Base-by-base conservation (phyloP, 2,329 filamentous ascomycete genomes). In the Sporothrix curviconia region DNA sequence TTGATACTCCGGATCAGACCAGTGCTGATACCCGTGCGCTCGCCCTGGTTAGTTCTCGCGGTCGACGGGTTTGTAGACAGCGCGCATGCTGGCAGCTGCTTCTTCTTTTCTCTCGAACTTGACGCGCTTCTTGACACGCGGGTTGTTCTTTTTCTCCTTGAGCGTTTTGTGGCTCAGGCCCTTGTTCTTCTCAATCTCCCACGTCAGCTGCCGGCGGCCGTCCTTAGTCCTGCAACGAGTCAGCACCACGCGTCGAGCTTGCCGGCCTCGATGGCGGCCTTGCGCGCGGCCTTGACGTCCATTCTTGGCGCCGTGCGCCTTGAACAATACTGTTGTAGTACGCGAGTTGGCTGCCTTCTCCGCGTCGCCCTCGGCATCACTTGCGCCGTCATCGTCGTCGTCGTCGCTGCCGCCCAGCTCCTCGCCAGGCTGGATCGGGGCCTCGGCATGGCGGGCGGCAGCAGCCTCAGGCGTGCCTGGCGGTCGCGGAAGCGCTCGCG, bases 101-200 rank as follows among this genome's bases (percentile, higher is more conserved):
- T 97, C 82, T 92, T 88, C 81, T 95, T 96, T 72, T 91, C n/a
- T 87, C 69, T 95, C 91, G 71, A 84, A 99, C 83, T 90, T 91
- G 84, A 90, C 90, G 74, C 90, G 85, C 87, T 96, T 97, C 87
- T 97, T 99, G 63, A 97, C 92, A 71, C 94, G 81, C 36, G 94
- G 92, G 75, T 99, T 99, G 62, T 92, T 80, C 59, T 91, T 87
- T 66, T 95, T 92, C 84, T 99, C 97, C 80, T 88, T 95, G 46
- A 61, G 47, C 52, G 49, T 62, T 42, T 53, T 49, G 47, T 92
- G 90, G 59, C 90, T 86, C 62, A 99, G 76, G 32, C 94, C 94
- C 81, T 96, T 96, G 75, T 99, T 99, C 83, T 97, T 96, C 76
- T 92, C 84, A 68, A 99, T 99, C 64, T 86, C 83, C 74, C 96